Percentiles rank a stretch among this genome's conserved stretches.
phyloP scores from a whole-genome alignment of 306 rosid genomes.

The Geum urbanum region DNA sequence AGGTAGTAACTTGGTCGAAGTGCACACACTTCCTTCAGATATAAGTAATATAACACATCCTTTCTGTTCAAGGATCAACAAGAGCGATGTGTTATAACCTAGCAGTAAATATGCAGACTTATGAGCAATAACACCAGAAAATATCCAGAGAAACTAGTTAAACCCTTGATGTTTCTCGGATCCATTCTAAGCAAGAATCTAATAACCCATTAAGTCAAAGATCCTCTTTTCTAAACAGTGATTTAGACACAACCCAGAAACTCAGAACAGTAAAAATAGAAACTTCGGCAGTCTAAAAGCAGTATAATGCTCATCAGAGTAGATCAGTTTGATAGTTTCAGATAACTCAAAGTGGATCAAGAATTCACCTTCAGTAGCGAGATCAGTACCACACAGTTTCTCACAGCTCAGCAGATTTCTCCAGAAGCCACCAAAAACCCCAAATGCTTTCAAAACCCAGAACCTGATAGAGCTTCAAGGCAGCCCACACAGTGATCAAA shows the following conservation, averaged over 20 bases:
- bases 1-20: neutral
- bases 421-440: conserved; percentile 1
- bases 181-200: conserved; percentile 14
- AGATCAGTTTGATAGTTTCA: neutral
- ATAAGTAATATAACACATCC: neutral
- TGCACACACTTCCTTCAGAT: neutral
- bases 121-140: conserved; percentile 12
- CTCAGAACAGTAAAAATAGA: neutral
- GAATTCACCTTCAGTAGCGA: conserved; percentile 9
- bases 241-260: conserved; percentile 18
- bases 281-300: neutral
- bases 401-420: neutral
- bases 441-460: neutral
- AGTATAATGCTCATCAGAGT: neutral
- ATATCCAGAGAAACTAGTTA: neutral
- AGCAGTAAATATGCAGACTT: neutral
- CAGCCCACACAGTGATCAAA: conserved; percentile 27
- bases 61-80: conserved; percentile 3
- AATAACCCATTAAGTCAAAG: conserved; percentile 8
- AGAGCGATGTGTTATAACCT: neutral
- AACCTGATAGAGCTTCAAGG: neutral
- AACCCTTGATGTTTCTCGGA: neutral
- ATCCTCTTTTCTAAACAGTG: conserved; percentile 14
- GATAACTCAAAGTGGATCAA: conserved; percentile 7
- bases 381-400: conserved; percentile 10